Base-by-base conservation (phyloP, 345 rosid genomes). In the Corchorus olitorius region DNA sequence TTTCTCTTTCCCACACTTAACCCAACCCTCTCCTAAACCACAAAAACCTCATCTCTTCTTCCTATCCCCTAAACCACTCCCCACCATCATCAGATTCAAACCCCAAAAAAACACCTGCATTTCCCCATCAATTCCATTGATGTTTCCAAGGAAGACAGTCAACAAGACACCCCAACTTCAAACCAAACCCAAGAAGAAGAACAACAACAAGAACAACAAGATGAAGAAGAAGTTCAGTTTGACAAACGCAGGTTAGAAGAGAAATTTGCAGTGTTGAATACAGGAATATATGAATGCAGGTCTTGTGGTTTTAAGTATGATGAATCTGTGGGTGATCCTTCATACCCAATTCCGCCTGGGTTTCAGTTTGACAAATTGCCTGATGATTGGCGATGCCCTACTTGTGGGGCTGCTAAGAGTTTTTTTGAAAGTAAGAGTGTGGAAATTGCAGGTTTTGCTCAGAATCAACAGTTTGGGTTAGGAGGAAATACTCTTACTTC, bases 401-500 rank as follows among this genome's bases (percentile, higher is more conserved):
- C 98, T 39, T 92, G 99, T 75, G 99, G 99, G 12, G 99, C 97
- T 22, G 89, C 97, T 5, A 75, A 91, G 89, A 89, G 84, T 71
- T 93, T 92, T 83, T 93, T 96, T 52, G 88, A 83, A 85, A 93
- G 98, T 67, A 92, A 92, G 86, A 89, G 97, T 79, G 97, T 96
- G 64, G 99, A 96, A 85, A 93, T 96, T 77, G 98, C 99, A 12
- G 99, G 97, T 34, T 96, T 96, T 81, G 99, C 98, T 8, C 88
- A 93, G 93, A 96, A 96, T 74, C 99, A 92, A 77, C 98, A 92
- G 68, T 92, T 72, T 78, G 99, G 99, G 0, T 60, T 92, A 17
- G 99, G 98, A 72, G 98, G 92, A 15, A 96, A 96, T 79, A 15
- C 98, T 17, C 92, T 96, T 34, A 96, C 99, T 74, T 88, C 97